These are phyloP conservation scores for Chaetomium strumarium DNA, from an alignment of 2,329 filamentous ascomycete species.

Conservation along the genomic window DNA sequence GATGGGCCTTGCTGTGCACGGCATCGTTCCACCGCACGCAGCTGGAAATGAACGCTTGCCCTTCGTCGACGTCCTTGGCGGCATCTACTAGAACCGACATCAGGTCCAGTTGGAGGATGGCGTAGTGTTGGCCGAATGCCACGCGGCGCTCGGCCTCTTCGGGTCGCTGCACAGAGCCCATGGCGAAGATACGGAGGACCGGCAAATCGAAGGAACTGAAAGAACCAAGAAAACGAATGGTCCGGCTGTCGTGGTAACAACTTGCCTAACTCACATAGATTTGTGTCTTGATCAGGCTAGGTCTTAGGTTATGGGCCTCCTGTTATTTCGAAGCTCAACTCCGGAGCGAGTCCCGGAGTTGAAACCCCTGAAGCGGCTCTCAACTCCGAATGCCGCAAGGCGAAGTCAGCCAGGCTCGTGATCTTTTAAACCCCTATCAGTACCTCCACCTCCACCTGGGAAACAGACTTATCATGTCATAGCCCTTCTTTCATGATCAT, in stretches of 20 bases:
- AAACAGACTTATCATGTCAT: no score
- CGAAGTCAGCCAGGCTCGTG: no score
- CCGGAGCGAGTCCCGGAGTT: no score
- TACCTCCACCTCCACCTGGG: not conserved
- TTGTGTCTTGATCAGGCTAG: no score
- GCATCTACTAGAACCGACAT: not conserved
- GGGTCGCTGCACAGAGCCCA: not conserved
- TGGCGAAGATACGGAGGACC: no score
- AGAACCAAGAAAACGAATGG: not conserved
- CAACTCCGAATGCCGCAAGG: not conserved
- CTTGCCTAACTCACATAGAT: not conserved
- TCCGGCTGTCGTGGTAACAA: not conserved
- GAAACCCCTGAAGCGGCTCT: not conserved
- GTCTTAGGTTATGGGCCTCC: no score
- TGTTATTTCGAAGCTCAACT: not conserved
- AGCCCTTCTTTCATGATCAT: no score
- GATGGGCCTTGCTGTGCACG: not conserved
- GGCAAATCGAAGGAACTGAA: no score
- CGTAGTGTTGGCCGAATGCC: not conserved
- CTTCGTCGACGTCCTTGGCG: not conserved
- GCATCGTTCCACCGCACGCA: not conserved
- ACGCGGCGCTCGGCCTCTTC: not conserved
- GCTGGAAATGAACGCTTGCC: not conserved
- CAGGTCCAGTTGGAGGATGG: not conserved
- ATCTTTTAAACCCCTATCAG: not conserved